phyloP scores from a whole-genome alignment of 441 rosid genomes.

The Syzygium malaccense region DNA sequence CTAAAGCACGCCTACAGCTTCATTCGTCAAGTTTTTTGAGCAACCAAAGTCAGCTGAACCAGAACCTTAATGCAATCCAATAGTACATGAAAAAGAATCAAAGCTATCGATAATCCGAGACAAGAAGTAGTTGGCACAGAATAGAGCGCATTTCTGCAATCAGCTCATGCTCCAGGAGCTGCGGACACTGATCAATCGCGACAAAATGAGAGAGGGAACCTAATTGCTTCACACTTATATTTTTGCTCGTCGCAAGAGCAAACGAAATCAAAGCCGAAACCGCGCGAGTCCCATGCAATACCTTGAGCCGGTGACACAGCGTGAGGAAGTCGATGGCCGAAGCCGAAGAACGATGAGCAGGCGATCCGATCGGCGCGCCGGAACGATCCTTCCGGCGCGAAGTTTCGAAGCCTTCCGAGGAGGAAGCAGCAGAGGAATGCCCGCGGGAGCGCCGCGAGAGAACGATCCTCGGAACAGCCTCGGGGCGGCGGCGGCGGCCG shows the following conservation, averaged over 20 bases:
- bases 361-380: conserved; percentile 13
- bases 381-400: conserved; percentile 16
- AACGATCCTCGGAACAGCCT: conserved; percentile 26
- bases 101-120: not conserved
- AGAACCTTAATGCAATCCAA: not conserved
- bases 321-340: conserved; percentile 63
- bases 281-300: not conserved
- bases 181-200: not conserved
- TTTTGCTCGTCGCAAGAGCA: not conserved
- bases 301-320: conserved; percentile 58
- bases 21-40: not conserved
- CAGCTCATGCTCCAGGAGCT: not conserved
- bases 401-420: conserved; percentile 17
- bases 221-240: not conserved
- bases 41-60: not conserved
- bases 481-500: not conserved
- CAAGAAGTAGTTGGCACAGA: not conserved
- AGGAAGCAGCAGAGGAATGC: conserved; percentile 12
- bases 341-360: conserved; percentile 15
- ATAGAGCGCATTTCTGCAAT: not conserved
- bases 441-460: conserved; percentile 37
- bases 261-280: not conserved
- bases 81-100: not conserved
- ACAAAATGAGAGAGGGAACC: not conserved
- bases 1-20: not conserved